A percentile compares a stretch with the other conserved stretches of the same genome.
phyloP scores from a whole-genome alignment of 305 asterid species.

The Ilex paraguariensis region DNA sequence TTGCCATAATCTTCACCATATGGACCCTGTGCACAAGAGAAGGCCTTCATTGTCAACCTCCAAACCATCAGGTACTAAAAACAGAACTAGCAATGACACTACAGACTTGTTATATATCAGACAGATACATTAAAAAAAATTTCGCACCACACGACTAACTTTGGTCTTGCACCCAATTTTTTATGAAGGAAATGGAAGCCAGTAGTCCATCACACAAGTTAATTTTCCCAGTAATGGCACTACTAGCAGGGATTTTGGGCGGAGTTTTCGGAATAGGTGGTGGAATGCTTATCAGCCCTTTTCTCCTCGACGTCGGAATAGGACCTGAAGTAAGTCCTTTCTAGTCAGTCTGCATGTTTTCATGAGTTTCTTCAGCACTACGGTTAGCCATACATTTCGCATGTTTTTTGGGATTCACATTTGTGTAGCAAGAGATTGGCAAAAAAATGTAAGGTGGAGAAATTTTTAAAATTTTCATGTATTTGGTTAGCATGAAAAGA shows the following conservation, averaged over 20 bases:
- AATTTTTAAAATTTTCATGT: too few species aligned
- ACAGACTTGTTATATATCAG: not conserved
- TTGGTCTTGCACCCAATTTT: not conserved
- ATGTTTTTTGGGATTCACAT: too few species aligned
- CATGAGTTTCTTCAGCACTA: too few species aligned
- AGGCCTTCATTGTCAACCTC: conserved; percentile 3
- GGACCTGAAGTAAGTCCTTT: conserved; percentile 49
- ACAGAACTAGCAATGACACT: not conserved
- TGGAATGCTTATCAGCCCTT: conserved; percentile 77
- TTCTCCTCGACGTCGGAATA: conserved; percentile 65
- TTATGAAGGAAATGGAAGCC: conserved; percentile 33
- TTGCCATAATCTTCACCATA: conserved; percentile 46
- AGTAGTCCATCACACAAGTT: conserved; percentile 17
- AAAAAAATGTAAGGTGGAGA: too few species aligned
- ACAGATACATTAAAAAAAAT: too few species aligned
- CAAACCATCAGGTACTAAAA: conserved; percentile 32
- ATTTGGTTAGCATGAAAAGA: too few species aligned
- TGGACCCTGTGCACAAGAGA: conserved; percentile 34
- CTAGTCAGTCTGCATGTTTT: too few species aligned
- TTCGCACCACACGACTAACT: not conserved
- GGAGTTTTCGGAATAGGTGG: conserved; percentile 84
- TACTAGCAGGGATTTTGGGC: conserved; percentile 70
- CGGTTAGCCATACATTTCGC: too few species aligned
- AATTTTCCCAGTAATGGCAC: conserved; percentile 60
- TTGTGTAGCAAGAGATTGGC: too few species aligned